Evolutionary conservation across 1,284 basidiomycete species (phyloP).

Genomic region (Heimioporus punctisporus): DNA sequence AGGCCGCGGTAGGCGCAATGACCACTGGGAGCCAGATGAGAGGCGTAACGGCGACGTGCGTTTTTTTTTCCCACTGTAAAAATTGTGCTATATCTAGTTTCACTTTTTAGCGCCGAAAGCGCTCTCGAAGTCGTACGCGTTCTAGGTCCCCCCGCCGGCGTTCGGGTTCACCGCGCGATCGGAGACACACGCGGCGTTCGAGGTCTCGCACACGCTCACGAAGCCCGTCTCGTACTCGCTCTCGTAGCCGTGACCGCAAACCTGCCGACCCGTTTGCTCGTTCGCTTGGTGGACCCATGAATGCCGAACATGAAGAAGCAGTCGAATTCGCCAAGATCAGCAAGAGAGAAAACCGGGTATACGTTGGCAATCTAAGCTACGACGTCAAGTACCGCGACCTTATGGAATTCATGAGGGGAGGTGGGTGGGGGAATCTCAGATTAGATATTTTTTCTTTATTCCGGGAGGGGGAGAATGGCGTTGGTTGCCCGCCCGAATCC

Average conservation of each 20-base stretch:
- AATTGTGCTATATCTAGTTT: slow-evolving; percentile 12
- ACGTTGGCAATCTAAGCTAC: slow-evolving; percentile 98
- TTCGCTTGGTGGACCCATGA: slow-evolving; percentile 90
- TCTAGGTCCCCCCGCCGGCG: slow-evolving; percentile 66
- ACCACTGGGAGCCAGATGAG: slow-evolving; percentile 81
- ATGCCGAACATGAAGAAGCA: slow-evolving; percentile 88
- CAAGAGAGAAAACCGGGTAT: slow-evolving; percentile 98
- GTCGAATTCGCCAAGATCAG: slow-evolving; percentile 90
- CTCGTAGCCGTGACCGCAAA: slow-evolving; percentile 65
- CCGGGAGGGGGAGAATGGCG: slow-evolving; percentile 20
- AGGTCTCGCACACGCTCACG: slow-evolving; percentile 53
- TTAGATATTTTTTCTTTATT: slow-evolving; percentile 43
- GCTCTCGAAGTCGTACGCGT: slow-evolving; percentile 56
- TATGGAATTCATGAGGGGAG: slow-evolving; percentile 99
- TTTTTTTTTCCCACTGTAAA: slow-evolving; percentile 9
- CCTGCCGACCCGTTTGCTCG: slow-evolving; percentile 67
- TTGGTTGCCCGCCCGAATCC: slow-evolving; percentile 33
- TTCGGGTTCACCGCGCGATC: slow-evolving; percentile 53
- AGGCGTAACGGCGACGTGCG: slow-evolving; percentile 65
- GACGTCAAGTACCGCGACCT: slow-evolving; percentile 98
- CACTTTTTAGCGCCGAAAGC: slow-evolving; percentile 51
- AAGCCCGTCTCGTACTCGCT: slow-evolving; percentile 58
- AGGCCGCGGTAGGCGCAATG: slow-evolving; percentile 50
- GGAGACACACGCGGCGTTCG: slow-evolving; percentile 56
- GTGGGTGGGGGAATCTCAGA: slow-evolving; percentile 86